Percentiles rank a stretch among this genome's conserved stretches.
Conservation (phyloP, 371 early-diverging fungal species). For the Syncephalastrum sp. region DNA sequence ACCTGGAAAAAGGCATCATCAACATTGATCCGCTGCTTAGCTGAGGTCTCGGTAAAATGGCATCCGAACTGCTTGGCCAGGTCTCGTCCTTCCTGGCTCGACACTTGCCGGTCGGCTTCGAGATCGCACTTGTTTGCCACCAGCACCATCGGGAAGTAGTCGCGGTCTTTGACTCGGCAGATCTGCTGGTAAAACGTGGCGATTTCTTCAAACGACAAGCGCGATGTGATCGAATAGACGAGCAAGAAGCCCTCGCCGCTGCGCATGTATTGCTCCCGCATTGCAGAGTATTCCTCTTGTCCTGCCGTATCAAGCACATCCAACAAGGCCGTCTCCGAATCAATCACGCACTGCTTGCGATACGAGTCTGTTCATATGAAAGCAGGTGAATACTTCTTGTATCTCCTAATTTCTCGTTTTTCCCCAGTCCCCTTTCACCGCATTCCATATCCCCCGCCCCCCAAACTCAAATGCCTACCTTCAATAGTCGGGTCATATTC, state of each 20-base stretch:
- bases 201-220: conserved; percentile 81
- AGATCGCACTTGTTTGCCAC: conserved; percentile 97
- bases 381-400: conserved; percentile 1
- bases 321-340: conserved; percentile 72
- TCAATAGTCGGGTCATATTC: conserved; percentile 96
- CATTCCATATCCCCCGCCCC: neutral
- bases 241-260: conserved; percentile 52
- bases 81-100: conserved; percentile 74
- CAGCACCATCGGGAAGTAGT: conserved; percentile 84
- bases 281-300: no score
- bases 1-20: conserved; percentile 88
- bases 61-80: conserved; percentile 76
- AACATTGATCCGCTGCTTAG: conserved; percentile 86
- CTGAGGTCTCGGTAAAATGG: conserved; percentile 89
- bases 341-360: conserved; percentile 85
- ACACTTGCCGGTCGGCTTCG: conserved; percentile 67
- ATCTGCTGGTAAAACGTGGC: conserved; percentile 76
- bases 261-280: no score
- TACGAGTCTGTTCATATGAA: conserved; percentile 72
- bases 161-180: conserved; percentile 78
- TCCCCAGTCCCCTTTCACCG: neutral
- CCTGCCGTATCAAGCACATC: no score
- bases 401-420: neutral
- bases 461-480: conserved; percentile 31
- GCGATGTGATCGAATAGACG: conserved; percentile 73